Conservation (phyloP, 2,329 filamentous ascomycete species). For the Ambrosiella beaveri region DNA sequence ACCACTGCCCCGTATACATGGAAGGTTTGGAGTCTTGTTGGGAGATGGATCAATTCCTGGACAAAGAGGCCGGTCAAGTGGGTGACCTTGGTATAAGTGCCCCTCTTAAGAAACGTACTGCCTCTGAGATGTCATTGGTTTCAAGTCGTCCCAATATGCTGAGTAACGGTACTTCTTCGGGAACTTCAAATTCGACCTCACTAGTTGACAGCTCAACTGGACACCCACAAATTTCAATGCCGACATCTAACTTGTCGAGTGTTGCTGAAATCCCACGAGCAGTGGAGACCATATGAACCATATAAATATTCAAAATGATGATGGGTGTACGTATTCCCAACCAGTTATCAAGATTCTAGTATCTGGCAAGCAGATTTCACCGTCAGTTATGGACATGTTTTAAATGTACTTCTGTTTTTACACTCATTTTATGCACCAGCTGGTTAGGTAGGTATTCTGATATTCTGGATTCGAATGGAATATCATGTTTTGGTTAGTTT, state of each 20-base stretch:
- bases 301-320: too few relatives aligned
- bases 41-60: slow-evolving; percentile 33
- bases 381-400: not conserved
- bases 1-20: slow-evolving; percentile 29
- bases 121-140: slow-evolving; percentile 34
- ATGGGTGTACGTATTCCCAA: too few relatives aligned
- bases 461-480: not conserved
- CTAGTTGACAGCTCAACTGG: slow-evolving; percentile 1
- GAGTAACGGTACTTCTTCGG: not conserved
- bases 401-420: not conserved
- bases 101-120: slow-evolving; percentile 27
- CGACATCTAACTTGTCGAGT: slow-evolving; percentile 2
- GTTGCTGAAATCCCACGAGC: slow-evolving; percentile 19
- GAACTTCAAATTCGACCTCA: not conserved
- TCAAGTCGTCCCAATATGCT: slow-evolving; percentile 8
- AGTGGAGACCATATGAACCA: slow-evolving; percentile 22
- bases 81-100: slow-evolving; percentile 6
- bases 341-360: too few relatives aligned
- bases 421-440: not conserved
- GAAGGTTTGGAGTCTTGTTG: slow-evolving; percentile 38
- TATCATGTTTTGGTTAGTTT: not conserved
- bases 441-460: not conserved
- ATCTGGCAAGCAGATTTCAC: too few relatives aligned
- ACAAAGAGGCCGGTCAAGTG: slow-evolving; percentile 17
- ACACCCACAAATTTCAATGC: slow-evolving; percentile 5